These are phyloP conservation scores for Macrotyloma uniflorum DNA, from an alignment of 306 rosid genomes.

Conservation along the genomic window DNA sequence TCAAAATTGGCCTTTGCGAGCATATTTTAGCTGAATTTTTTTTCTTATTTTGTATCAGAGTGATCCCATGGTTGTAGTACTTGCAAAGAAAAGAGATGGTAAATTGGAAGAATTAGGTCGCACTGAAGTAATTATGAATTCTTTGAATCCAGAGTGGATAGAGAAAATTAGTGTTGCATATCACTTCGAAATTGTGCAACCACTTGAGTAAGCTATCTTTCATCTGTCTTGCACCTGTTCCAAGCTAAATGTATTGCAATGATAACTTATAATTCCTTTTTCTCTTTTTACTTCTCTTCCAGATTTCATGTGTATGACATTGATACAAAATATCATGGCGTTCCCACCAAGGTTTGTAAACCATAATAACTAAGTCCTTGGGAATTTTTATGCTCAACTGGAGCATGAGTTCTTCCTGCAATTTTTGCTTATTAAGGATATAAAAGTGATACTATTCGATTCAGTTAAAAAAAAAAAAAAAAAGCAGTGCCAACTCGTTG, in stretches of 20 bases:
- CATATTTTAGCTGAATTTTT: not conserved
- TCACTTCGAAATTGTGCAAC: conserved; percentile 82
- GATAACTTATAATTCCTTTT: not conserved
- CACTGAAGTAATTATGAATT: conserved; percentile 80
- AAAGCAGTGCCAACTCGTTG: not conserved
- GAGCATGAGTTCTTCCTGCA: not conserved
- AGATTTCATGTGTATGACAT: conserved; percentile 83
- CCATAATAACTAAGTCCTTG: not conserved
- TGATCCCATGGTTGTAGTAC: conserved; percentile 83
- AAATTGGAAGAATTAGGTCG: conserved; percentile 77
- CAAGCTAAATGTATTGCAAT: not conserved
- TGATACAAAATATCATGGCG: conserved; percentile 68
- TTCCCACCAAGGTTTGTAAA: conserved; percentile 67
- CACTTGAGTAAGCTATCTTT: conserved; percentile 62
- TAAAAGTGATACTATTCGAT: not conserved
- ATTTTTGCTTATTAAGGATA: not conserved
- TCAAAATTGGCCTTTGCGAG: not conserved
- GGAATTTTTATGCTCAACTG: not conserved
- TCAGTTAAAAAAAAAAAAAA: not conserved
- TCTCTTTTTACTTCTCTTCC: conserved; percentile 26
- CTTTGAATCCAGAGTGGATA: conserved; percentile 77
- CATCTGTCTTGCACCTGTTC: conserved; percentile 4
- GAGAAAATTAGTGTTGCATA: conserved; percentile 65
- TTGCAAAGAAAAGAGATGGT: conserved; percentile 58
- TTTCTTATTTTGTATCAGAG: conserved; percentile 45